Base-by-base conservation (phyloP, 1,284 basidiomycete species). In the Sanguinoderma infundibulare region DNA sequence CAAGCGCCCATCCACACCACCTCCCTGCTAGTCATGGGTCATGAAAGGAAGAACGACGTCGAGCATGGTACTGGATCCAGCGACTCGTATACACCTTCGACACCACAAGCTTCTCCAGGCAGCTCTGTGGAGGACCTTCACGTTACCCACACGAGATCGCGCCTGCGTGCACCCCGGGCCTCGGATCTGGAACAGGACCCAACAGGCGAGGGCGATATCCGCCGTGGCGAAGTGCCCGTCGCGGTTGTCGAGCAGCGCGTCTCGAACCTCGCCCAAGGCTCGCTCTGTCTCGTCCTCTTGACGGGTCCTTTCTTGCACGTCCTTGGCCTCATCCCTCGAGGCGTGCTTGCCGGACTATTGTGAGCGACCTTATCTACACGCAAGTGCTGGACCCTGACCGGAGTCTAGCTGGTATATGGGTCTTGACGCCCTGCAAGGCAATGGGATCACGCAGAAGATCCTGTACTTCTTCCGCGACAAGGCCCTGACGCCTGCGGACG, bases 1-100 rank as follows among this genome's bases (percentile, higher is more conserved):
- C 97, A 98, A 77, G 96, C 97, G 0, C 97, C 96, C 0, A 92
- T 98, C 26, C 96, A 98, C 70, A 98, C 96, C 0, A 86, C 87
- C 14, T 92, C 94, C 7, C 85, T 99, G 0, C 81, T 92, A 17
- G 83, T 97, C 40, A 89, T 94, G 83, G 87, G 90, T 1, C 76
- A 69, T 15, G 74, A 77, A 2, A 52, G 65, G 36, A 87, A 81
- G 62, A 78, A 76, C 28, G 73, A 83, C 22, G 68, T 74, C 9
- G 83, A 83, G 79, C 80, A 20, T 38, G 52, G 8, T 61, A 74
- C 76, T 9, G 14, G 5, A 9, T 1, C 1, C 22, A 35, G 30
- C 30, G 5, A 15, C 38, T 4, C 35, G 5, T 3, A 44, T n/a
- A 14, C 47, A 36, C 8, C 36, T 24, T 24, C 24, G 9, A 20